Evolutionary conservation across 495 filamentous ascomycete genomes (phyloP).

Genomic region (Friedmanniomyces endolithicus): DNA sequence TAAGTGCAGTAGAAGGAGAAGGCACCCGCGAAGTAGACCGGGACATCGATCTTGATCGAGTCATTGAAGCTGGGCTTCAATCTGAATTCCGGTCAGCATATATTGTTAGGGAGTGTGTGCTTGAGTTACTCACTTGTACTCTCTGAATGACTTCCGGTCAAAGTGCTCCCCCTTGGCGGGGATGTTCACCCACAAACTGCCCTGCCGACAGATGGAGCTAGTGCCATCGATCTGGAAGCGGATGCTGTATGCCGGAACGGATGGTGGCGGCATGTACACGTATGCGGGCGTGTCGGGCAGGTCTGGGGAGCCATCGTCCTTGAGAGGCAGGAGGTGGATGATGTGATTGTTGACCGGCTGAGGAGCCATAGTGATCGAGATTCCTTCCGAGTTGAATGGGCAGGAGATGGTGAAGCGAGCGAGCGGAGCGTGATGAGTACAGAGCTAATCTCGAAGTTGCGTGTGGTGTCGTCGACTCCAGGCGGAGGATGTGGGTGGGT

Average conservation of each 20-base stretch:
- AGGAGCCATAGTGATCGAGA: conserved; percentile 9
- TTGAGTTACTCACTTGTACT: conserved; percentile 60
- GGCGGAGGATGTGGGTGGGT: neutral
- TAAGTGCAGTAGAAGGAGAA: conserved; percentile 96
- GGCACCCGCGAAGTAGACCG: conserved; percentile 70
- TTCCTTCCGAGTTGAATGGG: neutral
- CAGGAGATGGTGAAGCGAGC: neutral
- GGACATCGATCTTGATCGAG: conserved; percentile 75
- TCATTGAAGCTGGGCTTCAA: conserved; percentile 86
- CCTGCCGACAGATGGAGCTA: conserved; percentile 86
- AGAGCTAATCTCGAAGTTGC: neutral
- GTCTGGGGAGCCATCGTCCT: conserved; percentile 83
- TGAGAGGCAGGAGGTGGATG: conserved; percentile 77
- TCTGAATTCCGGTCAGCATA: conserved; percentile 34
- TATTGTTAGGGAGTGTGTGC: neutral
- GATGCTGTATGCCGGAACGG: conserved; percentile 56
- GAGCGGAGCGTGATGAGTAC: neutral
- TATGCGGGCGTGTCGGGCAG: conserved; percentile 61
- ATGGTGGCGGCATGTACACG: conserved; percentile 75
- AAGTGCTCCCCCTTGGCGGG: conserved; percentile 64
- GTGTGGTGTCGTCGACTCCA: neutral
- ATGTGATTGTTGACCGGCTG: conserved; percentile 18
- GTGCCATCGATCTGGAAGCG: conserved; percentile 92
- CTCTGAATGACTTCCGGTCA: conserved; percentile 59
- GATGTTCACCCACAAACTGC: conserved; percentile 92